These are phyloP conservation scores for Sphaceloma murrayae DNA, from an alignment of 2,329 filamentous ascomycete species.

Conservation along the genomic window DNA sequence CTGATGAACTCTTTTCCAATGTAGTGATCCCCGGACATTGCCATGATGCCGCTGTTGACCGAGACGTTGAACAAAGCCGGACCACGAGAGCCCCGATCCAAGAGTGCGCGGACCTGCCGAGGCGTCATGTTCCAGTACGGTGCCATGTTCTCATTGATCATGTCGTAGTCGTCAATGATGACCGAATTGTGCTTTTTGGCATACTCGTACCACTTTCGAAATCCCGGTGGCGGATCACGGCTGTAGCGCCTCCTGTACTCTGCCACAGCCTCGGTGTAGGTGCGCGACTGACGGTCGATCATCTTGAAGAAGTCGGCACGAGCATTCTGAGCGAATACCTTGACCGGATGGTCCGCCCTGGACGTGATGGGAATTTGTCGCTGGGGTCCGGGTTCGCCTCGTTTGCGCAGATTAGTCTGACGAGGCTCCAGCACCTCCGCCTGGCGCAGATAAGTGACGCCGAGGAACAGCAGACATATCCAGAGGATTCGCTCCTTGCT, in stretches of 20 bases:
- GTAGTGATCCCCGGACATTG: background rate
- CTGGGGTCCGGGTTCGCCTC: too few relatives aligned
- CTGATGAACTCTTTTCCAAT: constrained; percentile 4
- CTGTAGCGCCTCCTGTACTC: constrained; percentile 13
- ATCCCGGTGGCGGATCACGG: constrained; percentile 14
- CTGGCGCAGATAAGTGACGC: too few relatives aligned
- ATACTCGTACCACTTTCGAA: constrained; percentile 12
- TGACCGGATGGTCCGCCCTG: constrained; percentile 16
- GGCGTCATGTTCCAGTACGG: constrained; percentile 15
- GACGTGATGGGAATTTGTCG: too few relatives aligned
- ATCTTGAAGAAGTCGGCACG: background rate
- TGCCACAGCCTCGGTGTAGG: background rate
- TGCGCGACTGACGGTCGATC: constrained; percentile 12
- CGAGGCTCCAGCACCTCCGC: too few relatives aligned
- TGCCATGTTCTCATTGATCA: constrained; percentile 6
- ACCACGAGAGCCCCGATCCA: background rate
- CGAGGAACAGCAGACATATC: too few relatives aligned
- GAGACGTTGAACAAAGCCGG: background rate
- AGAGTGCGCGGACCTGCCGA: background rate
- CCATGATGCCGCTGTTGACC: background rate
- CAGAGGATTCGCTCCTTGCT: too few relatives aligned
- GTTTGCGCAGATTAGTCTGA: too few relatives aligned
- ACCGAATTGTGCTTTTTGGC: constrained; percentile 4
- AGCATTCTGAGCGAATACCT: background rate
- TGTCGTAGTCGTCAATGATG: constrained; percentile 17